These are phyloP conservation scores for Centella asiatica DNA, from an alignment of 129 eudicot genomes.

Conservation along the genomic window DNA sequence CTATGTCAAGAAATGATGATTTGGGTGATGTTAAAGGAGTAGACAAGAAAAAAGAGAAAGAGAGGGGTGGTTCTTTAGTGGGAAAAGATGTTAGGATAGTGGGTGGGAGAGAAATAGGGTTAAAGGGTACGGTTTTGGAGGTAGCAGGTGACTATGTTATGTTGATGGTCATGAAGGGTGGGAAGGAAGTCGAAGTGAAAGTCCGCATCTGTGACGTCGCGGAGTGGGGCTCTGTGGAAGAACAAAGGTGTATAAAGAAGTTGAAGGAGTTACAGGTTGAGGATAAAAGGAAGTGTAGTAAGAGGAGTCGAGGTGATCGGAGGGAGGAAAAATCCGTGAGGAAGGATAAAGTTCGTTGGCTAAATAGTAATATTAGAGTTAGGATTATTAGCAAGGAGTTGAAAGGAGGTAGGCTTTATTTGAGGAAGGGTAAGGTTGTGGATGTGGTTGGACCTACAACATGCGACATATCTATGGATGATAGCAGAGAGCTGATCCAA, in stretches of 20 bases:
- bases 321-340: slow-evolving; percentile 21
- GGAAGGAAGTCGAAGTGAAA: slow-evolving; percentile 28
- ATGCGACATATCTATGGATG: slow-evolving; percentile 78
- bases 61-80: slow-evolving; percentile 10
- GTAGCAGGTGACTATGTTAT: slow-evolving; percentile 21
- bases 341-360: slow-evolving; percentile 34
- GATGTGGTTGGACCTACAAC: slow-evolving; percentile 81
- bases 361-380: slow-evolving; percentile 68
- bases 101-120: slow-evolving; percentile 48
- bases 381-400: slow-evolving; percentile 57
- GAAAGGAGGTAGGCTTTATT: slow-evolving; percentile 68
- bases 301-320: slow-evolving; percentile 22
- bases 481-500: slow-evolving; percentile 61
- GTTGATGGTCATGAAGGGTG: slow-evolving; percentile 29
- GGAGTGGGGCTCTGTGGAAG: slow-evolving; percentile 47
- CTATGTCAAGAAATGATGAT: not conserved
- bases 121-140: slow-evolving; percentile 42
- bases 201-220: slow-evolving; percentile 31
- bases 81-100: slow-evolving; percentile 50
- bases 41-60: slow-evolving; percentile 5
- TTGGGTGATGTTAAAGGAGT: slow-evolving; percentile 2
- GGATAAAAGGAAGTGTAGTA: slow-evolving; percentile 16
- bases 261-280: too few species aligned
- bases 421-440: slow-evolving; percentile 74
- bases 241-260: slow-evolving; percentile 46